Evolutionary conservation across 257 asterid genomes (phyloP).

Genomic region (Leptodermis oblonga): DNA sequence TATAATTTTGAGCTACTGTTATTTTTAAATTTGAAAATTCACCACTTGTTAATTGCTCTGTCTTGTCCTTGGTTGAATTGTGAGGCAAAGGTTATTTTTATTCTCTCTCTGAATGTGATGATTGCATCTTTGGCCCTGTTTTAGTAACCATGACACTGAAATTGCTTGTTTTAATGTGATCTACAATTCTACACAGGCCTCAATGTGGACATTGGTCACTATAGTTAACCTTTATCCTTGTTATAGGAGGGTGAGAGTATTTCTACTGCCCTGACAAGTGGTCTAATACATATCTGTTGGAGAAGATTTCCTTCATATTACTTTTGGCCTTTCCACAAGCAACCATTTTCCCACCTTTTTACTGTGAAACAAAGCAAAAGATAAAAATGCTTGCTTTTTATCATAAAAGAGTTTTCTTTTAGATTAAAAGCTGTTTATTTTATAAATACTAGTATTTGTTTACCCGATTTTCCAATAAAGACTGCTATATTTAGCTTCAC

Average conservation of each 20-base stretch:
- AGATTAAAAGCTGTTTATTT: neutral
- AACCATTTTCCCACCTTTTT: neutral
- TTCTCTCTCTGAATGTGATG: neutral
- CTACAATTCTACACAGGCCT: neutral
- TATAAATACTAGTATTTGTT: neutral
- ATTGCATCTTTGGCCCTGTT: neutral
- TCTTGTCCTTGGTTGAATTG: neutral
- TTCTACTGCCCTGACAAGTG: neutral
- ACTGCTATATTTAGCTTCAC: neutral
- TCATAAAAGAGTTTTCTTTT: neutral
- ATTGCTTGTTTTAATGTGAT: neutral
- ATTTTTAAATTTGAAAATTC: neutral
- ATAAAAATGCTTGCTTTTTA: neutral
- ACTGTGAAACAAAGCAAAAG: neutral
- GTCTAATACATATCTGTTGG: neutral
- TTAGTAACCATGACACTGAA: neutral
- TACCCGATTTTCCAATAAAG: neutral
- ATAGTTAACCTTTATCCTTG: neutral
- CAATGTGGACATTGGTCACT: neutral
- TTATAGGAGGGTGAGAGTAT: neutral
- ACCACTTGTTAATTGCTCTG: neutral
- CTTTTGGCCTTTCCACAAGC: neutral
- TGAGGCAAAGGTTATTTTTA: neutral
- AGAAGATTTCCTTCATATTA: neutral
- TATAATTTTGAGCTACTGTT: constrained; percentile 3